phyloP scores from a whole-genome alignment of 225 moss, liverwort and hornwort species.

The Sphagnum contortum region DNA sequence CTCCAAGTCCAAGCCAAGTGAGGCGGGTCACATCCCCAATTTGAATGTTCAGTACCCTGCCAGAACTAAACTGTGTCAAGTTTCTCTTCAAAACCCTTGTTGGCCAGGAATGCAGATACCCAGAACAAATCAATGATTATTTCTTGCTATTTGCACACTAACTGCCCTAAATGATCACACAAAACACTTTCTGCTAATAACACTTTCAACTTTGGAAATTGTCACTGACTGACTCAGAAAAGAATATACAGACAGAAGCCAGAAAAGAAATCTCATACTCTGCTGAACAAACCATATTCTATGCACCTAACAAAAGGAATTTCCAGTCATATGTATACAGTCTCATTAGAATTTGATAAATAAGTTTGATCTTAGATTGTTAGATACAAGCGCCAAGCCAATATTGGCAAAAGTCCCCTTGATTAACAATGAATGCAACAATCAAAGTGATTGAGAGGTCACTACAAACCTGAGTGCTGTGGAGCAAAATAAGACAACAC shows the following conservation, averaged over 20 bases:
- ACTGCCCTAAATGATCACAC: not conserved
- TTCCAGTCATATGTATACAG: too few relatives aligned
- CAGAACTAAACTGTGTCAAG: not conserved
- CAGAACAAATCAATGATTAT: not conserved
- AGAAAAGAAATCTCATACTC: too few relatives aligned
- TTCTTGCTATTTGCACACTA: not conserved
- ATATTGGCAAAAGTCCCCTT: too few relatives aligned
- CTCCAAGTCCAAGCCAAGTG: constrained; percentile 72
- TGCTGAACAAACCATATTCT: too few relatives aligned
- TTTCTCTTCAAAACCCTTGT: not conserved
- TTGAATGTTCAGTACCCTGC: constrained; percentile 80
- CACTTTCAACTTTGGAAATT: too few relatives aligned
- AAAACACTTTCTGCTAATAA: not conserved
- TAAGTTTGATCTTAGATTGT: too few relatives aligned
- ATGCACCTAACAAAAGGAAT: too few relatives aligned
- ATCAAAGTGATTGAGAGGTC: not conserved
- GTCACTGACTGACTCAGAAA: too few relatives aligned
- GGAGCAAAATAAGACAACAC: constrained; percentile 76
- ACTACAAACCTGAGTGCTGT: constrained; percentile 57
- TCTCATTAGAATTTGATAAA: not conserved
- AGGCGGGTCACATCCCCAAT: constrained; percentile 85
- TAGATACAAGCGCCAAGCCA: too few relatives aligned
- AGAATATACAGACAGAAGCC: too few relatives aligned
- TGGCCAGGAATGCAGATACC: not conserved
- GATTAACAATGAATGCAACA: not conserved